Percentiles rank a stretch among this genome's conserved stretches.
These are phyloP conservation scores for Trichoderma atrobrunneum DNA, from an alignment of 2,329 filamentous ascomycete genomes.

Conservation along the genomic window DNA sequence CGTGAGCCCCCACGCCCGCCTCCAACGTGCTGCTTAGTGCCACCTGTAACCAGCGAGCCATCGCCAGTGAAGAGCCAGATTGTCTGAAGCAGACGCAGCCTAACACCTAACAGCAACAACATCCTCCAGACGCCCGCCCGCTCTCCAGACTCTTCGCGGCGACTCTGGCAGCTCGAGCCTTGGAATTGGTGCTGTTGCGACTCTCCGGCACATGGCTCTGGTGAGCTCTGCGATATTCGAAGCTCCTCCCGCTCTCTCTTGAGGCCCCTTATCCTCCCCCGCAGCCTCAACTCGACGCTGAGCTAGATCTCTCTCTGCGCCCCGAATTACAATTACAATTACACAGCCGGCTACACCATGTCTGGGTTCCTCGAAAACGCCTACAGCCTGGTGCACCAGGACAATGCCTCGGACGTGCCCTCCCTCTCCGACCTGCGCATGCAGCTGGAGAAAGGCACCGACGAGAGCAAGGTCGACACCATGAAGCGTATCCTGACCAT, in stretches of 20 bases:
- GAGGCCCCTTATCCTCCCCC: slow-evolving; percentile 35
- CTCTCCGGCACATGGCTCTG: slow-evolving; percentile 32
- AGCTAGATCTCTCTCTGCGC: neutral
- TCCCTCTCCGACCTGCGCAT: slow-evolving; percentile 86
- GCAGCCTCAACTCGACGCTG: slow-evolving; percentile 29
- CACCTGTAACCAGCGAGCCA: slow-evolving; percentile 37
- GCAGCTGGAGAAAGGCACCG: slow-evolving; percentile 89
- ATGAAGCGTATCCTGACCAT: slow-evolving; percentile 95
- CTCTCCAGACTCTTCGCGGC: slow-evolving; percentile 30
- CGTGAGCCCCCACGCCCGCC: slow-evolving; percentile 30
- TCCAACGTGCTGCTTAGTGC: slow-evolving; percentile 35
- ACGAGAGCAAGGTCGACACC: slow-evolving; percentile 89
- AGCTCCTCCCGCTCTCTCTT: slow-evolving; percentile 22
- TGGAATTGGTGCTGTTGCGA: slow-evolving; percentile 29
- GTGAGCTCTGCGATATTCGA: slow-evolving; percentile 26
- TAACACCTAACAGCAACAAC: neutral
- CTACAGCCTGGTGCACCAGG: slow-evolving; percentile 96
- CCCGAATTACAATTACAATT: neutral
- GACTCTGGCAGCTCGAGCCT: slow-evolving; percentile 30
- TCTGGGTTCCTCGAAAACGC: slow-evolving; percentile 90
- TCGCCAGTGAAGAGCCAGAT: slow-evolving; percentile 16
- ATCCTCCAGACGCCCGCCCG: slow-evolving; percentile 33
- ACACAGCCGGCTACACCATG: slow-evolving; percentile 59
- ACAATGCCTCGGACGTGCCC: slow-evolving; percentile 92
- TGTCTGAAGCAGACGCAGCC: slow-evolving; percentile 16